These are phyloP conservation scores for Leishmania martiniquensis DNA, from an alignment of 208 protist genomes.

Conservation along the genomic window DNA sequence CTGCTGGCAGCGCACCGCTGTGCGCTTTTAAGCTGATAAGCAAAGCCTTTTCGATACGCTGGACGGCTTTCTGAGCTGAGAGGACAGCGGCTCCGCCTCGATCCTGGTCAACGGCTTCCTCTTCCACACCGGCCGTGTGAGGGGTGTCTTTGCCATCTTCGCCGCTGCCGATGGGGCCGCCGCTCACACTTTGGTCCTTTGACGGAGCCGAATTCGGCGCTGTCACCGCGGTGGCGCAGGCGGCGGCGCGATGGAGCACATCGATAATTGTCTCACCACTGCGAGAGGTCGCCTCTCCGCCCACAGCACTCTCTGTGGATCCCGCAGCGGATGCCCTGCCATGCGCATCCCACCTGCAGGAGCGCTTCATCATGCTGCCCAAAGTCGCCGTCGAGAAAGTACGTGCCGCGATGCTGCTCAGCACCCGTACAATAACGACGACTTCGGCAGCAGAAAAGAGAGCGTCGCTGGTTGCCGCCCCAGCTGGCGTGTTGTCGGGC, in stretches of 20 bases:
- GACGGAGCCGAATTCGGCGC: neutral
- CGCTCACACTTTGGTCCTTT: neutral
- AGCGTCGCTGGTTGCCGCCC: neutral
- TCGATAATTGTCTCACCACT: conserved; percentile 9
- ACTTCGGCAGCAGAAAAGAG: conserved; percentile 21
- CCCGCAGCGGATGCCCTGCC: neutral
- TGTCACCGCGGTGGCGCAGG: conserved; percentile 1
- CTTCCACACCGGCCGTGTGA: neutral
- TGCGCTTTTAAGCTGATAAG: conserved; percentile 15
- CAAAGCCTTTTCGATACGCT: conserved; percentile 14
- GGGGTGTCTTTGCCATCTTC: neutral
- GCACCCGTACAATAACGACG: conserved; percentile 19
- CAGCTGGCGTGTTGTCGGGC: neutral
- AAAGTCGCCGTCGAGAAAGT: neutral
- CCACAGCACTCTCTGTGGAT: neutral
- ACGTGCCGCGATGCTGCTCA: conserved; percentile 27
- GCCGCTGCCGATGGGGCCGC: neutral
- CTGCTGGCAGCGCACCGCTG: conserved; percentile 5
- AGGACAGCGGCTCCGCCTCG: neutral
- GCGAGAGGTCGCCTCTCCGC: neutral
- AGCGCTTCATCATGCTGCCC: neutral
- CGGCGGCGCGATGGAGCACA: conserved; percentile 4
- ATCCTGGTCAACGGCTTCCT: neutral
- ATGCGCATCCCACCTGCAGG: neutral
- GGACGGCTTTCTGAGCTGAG: neutral